Conservation (phyloP, 768 basidiomycete species). For the Leccinum obscurum region DNA sequence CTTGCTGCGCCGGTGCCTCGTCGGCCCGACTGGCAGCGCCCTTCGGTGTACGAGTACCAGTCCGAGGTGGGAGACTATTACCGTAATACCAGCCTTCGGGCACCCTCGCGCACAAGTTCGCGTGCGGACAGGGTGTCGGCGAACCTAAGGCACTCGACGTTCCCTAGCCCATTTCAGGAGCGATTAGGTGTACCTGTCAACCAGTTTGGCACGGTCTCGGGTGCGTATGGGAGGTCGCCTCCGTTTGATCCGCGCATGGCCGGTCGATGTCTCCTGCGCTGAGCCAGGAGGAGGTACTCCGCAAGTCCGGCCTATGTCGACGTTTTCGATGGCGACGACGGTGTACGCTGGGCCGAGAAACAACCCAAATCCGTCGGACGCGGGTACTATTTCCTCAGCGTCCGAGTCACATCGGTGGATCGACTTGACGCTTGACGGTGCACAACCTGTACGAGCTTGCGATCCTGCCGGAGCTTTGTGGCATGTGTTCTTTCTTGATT, state of each 20-base stretch:
- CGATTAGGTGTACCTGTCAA: slow-evolving; percentile 37
- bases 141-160: slow-evolving; percentile 28
- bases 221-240: slow-evolving; percentile 41
- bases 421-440: too few relatives aligned
- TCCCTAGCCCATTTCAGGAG: slow-evolving; percentile 38
- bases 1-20: slow-evolving; percentile 39
- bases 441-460: too few relatives aligned
- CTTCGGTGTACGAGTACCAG: slow-evolving; percentile 41
- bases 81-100: slow-evolving; percentile 49
- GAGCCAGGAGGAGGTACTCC: too few relatives aligned
- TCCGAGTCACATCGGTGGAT: too few relatives aligned
- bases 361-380: too few relatives aligned
- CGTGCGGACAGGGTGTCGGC: slow-evolving; percentile 29
- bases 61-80: slow-evolving; percentile 58
- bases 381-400: too few relatives aligned
- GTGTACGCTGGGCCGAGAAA: too few relatives aligned
- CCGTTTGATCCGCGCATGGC: slow-evolving; percentile 47
- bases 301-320: too few relatives aligned
- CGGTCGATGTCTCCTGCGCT: too few relatives aligned
- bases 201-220: slow-evolving; percentile 36
- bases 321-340: too few relatives aligned
- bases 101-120: slow-evolving; percentile 33
- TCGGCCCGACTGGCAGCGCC: slow-evolving; percentile 40
- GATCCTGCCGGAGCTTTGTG: too few relatives aligned
- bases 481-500: too few relatives aligned